Conservation (phyloP, 495 filamentous ascomycete species). For the Tuber magnatum region DNA sequence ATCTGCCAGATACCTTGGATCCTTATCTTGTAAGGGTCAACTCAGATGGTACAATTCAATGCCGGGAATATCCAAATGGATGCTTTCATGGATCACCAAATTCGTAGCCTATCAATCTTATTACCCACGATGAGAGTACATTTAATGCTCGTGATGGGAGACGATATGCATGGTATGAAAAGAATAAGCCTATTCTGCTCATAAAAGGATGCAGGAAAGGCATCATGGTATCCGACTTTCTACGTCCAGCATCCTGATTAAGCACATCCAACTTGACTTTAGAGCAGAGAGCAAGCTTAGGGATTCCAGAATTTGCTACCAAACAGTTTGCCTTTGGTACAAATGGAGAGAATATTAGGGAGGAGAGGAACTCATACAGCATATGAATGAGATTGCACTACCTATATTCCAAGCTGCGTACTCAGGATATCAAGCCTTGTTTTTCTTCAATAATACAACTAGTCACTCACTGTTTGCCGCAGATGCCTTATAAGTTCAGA, state of each 20-base stretch:
- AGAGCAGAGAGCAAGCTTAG: neutral
- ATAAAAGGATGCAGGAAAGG: neutral
- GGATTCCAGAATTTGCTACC: neutral
- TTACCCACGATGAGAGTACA: conserved; percentile 10
- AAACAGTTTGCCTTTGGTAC: neutral
- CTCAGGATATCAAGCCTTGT: conserved; percentile 2
- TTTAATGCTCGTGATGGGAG: conserved; percentile 6
- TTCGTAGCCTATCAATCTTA: neutral
- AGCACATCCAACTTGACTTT: neutral
- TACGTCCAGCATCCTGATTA: neutral
- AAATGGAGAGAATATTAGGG: neutral
- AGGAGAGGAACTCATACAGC: conserved; percentile 7
- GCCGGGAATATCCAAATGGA: neutral
- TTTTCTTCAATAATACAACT: conserved; percentile 13
- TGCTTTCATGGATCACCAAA: neutral
- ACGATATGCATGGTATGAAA: conserved; percentile 3
- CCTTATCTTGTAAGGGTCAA: neutral
- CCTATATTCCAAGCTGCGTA: conserved; percentile 4
- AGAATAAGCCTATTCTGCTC: neutral
- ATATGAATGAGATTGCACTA: conserved; percentile 5
- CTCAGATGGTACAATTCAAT: neutral
- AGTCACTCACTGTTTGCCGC: conserved; percentile 2
- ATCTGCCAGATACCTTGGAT: neutral
- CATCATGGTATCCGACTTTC: neutral
- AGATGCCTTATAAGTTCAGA: conserved; percentile 10